Percentiles rank a stretch among this genome's conserved stretches.
Conservation (phyloP, 306 rosid species). For the Vigna radiata region DNA sequence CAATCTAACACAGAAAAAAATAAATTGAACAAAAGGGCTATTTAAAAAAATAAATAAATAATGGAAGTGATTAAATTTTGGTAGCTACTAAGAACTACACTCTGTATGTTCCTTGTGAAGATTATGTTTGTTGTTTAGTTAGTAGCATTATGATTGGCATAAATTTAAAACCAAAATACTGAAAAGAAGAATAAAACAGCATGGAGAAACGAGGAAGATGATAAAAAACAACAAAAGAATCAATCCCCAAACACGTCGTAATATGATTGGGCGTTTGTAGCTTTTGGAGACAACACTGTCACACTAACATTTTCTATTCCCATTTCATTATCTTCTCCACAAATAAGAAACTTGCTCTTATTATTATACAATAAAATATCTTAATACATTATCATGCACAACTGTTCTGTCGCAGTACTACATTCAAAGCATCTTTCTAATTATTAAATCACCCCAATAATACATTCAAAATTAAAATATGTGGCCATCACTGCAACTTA, state of each 20-base stretch:
- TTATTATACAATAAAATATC: constrained; percentile 27
- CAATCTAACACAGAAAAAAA: not conserved
- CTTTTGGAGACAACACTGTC: constrained; percentile 71
- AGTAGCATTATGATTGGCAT: constrained; percentile 41
- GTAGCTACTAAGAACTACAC: constrained; percentile 41
- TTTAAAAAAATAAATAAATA: not conserved
- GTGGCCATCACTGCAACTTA: constrained; percentile 51
- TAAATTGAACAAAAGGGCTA: not conserved
- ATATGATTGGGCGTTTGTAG: constrained; percentile 61
- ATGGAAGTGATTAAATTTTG: constrained; percentile 30
- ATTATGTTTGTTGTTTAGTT: constrained; percentile 40
- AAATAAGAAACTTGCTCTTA: constrained; percentile 15
- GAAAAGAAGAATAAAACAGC: constrained; percentile 57
- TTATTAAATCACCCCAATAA: constrained; percentile 70
- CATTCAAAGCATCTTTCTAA: constrained; percentile 77
- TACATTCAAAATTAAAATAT: constrained; percentile 55
- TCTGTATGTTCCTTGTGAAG: constrained; percentile 45
- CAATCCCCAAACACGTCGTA: constrained; percentile 64
- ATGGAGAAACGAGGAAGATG: constrained; percentile 39
- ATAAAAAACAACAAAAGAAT: constrained; percentile 49
- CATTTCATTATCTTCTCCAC: constrained; percentile 31
- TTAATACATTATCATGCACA: constrained; percentile 48
- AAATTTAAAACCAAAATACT: constrained; percentile 30
- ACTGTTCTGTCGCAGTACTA: constrained; percentile 61
- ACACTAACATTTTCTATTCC: constrained; percentile 52